A percentile compares a stretch with the other conserved stretches of the same genome.
Evolutionary conservation across 108 stramenopile genomes (phyloP).

Genomic region (Licmophora abbreviata): DNA sequence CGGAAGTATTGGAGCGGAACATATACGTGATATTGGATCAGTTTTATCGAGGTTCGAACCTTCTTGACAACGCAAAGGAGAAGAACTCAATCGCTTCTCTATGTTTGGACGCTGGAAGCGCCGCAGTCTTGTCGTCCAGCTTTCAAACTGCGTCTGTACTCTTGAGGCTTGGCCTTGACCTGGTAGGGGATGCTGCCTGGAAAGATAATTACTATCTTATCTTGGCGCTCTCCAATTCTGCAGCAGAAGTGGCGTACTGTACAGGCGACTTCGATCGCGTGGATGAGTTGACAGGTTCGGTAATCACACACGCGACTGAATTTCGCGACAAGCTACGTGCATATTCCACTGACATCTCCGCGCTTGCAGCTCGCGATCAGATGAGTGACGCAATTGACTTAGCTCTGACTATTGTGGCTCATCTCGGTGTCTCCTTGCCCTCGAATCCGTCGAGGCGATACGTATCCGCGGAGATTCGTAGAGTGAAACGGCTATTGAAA

Average conservation of each 20-base stretch:
- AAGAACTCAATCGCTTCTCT: background rate
- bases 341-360: constrained; percentile 21
- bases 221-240: constrained; percentile 35
- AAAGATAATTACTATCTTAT: constrained; percentile 46
- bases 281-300: constrained; percentile 16
- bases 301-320: constrained; percentile 18
- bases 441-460: background rate
- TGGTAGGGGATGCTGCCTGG: background rate
- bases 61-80: background rate
- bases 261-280: constrained; percentile 18
- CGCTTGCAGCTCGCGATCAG: constrained; percentile 14
- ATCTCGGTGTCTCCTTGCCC: constrained; percentile 26
- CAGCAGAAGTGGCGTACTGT: constrained; percentile 29
- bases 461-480: background rate
- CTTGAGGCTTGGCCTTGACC: background rate
- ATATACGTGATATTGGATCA: background rate
- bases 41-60: background rate
- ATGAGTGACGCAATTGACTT: constrained; percentile 22
- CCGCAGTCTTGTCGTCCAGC: background rate
- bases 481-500: constrained; percentile 11
- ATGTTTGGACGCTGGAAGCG: constrained; percentile 2
- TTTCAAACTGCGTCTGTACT: background rate
- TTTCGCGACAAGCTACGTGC: constrained; percentile 29
- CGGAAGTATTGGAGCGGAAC: background rate
- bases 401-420: constrained; percentile 20